A percentile compares a stretch with the other conserved stretches of the same genome.
phyloP scores from a whole-genome alignment of 2,329 filamentous ascomycete species.

The Plenodomus lindquistii region DNA sequence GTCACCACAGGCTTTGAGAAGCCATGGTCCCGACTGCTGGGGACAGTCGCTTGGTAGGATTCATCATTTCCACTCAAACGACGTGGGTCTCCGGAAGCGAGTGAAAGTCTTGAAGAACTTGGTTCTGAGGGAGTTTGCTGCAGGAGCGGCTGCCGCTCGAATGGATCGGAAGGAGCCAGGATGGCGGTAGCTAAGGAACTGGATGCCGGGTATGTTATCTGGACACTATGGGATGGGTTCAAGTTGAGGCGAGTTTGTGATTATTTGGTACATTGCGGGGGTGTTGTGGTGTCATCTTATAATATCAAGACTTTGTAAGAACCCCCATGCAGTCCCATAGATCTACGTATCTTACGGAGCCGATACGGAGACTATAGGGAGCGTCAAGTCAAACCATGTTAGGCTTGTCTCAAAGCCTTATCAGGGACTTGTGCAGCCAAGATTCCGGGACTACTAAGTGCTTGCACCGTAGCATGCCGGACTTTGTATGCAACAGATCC shows the following conservation, averaged over 20 bases:
- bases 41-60: conserved; percentile 22
- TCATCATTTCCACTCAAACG: conserved; percentile 31
- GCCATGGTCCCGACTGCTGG: conserved; percentile 20
- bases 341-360: neutral
- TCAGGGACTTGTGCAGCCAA: conserved; percentile 20
- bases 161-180: conserved; percentile 15
- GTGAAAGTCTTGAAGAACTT: conserved; percentile 21
- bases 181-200: conserved; percentile 6
- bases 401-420: conserved; percentile 25
- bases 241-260: neutral
- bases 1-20: conserved; percentile 27
- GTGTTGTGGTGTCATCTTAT: neutral
- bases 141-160: conserved; percentile 27
- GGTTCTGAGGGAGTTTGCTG: conserved; percentile 11
- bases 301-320: neutral
- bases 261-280: too few species aligned
- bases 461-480: conserved; percentile 6
- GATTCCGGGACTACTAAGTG: neutral
- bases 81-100: conserved; percentile 27
- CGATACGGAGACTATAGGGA: neutral
- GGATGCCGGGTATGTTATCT: conserved; percentile 5
- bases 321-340: neutral
- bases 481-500: conserved; percentile 3
- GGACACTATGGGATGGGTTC: neutral
- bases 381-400: conserved; percentile 8